Conservation (phyloP, 805 yeast genomes). For the Metschnikowia similis region DNA sequence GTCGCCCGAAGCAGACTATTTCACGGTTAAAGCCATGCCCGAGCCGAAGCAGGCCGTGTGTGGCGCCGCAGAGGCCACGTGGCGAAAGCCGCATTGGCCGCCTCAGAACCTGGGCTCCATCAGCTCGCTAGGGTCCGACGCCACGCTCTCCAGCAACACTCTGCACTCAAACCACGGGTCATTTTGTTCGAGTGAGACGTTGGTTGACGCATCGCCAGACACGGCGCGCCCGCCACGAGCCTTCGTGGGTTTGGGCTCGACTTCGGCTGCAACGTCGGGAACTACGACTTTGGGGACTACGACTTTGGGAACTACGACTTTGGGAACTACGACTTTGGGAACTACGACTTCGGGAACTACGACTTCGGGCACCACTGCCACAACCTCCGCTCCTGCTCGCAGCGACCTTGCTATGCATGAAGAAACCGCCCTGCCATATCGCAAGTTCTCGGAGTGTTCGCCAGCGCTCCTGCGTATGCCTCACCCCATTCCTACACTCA, state of each 20-base stretch:
- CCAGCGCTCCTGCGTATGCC: neutral
- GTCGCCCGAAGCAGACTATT: slow-evolving; percentile 9
- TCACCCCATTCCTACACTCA: slow-evolving; percentile 5
- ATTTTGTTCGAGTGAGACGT: slow-evolving; percentile 27
- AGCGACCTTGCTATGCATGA: slow-evolving; percentile 14
- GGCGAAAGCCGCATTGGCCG: neutral
- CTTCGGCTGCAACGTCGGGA: too few relatives aligned
- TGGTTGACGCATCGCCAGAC: slow-evolving; percentile 22
- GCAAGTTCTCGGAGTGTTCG: neutral
- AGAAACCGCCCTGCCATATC: neutral
- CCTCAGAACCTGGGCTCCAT: slow-evolving; percentile 17
- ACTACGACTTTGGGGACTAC: too few relatives aligned
- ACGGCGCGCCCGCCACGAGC: neutral
- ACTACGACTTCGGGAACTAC: too few relatives aligned
- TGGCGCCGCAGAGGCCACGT: neutral
- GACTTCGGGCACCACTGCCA: too few relatives aligned
- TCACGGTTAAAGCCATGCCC: slow-evolving; percentile 4
- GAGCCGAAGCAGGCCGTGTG: neutral
- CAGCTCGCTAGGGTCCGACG: slow-evolving; percentile 27
- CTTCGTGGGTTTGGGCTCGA: neutral
- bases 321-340: too few relatives aligned
- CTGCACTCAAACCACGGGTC: slow-evolving; percentile 15
- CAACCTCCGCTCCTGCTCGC: slow-evolving; percentile 1
- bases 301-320: too few relatives aligned
- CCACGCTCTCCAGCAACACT: slow-evolving; percentile 9